Evolutionary conservation across 495 filamentous ascomycete genomes (phyloP), one percentile per base, ranked within the genome.

Genomic region (Aspergillus sparsus): DNA sequence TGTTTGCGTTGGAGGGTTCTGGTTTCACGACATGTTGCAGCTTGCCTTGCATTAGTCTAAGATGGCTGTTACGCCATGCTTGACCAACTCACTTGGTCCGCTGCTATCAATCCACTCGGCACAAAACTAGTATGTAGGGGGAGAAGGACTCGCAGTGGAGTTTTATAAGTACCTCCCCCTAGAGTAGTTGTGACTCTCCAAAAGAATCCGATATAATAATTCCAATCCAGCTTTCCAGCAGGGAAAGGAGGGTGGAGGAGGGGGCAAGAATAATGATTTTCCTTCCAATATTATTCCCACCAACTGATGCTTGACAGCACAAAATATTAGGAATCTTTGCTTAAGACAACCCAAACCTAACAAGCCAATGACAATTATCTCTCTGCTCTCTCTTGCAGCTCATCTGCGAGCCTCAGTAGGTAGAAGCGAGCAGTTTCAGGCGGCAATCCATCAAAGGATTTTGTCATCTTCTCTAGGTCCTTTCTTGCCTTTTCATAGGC

Each of bases 401-500:
- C 93, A 52, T 85, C 81, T 4, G 81, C 91, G 57, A 96, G 73
- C 58, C 90, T 81, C 66, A 85, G 73, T 58, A 95, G 64, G 74
- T 96, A 95, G 66, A 96, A 95, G 46, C 77, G 77, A 39, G 80
- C 81, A 63, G 87, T 85, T 57, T 89, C 86, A 57, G 69, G 64
- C 36, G 91, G 89, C 49, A 93, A 54, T 32, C 79, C 80, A 27
- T 84, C 79, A 67, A 96, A 93, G 8, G 81, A 79, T 63, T 84
- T 85, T 1, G 74, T 71, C 33, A 96, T 87, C 60, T 81, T 86
- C 16, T 82, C 81, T 11, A 95, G 68, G 63, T 92, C 90, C 52
- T 81, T 79, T 34, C 93, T 80, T 2, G 87, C 89, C 64, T 88
- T 91, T 71, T 94, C 89, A 65, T 94, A 96, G 9, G 88, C 88